Evolutionary conservation across 345 rosid species (phyloP).

Genomic region (Carallia pectinifolia): DNA sequence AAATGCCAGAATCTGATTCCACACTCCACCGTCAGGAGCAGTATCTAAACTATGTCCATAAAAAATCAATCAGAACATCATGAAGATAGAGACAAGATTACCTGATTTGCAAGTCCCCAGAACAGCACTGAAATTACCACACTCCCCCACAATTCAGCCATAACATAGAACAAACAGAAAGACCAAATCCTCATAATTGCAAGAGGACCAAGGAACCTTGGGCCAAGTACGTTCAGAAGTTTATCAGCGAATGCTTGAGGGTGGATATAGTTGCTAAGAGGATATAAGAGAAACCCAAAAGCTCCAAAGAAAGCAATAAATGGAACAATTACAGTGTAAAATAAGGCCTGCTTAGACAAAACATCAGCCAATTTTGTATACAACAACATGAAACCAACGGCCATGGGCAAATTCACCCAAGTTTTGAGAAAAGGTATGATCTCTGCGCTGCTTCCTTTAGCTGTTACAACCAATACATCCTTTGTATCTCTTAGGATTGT

Average conservation of each 20-base stretch:
- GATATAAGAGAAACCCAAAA: slow-evolving; percentile 87
- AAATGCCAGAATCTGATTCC: too few relatives aligned
- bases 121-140: slow-evolving; percentile 93
- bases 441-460: slow-evolving; percentile 94
- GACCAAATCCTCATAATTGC: slow-evolving; percentile 97
- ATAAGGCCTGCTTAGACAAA: slow-evolving; percentile 80
- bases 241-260: slow-evolving; percentile 82
- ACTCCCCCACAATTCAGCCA: slow-evolving; percentile 99
- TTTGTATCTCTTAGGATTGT: slow-evolving; percentile 97
- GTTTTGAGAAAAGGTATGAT: slow-evolving; percentile 95
- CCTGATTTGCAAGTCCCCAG: slow-evolving; percentile 99
- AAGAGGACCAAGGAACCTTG: slow-evolving; percentile 93
- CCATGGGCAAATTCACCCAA: slow-evolving; percentile 99
- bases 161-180: slow-evolving; percentile 95
- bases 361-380: slow-evolving; percentile 77
- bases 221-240: slow-evolving; percentile 72
- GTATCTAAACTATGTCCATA: background rate
- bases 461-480: slow-evolving; percentile 96
- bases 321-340: slow-evolving; percentile 80
- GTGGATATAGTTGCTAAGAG: slow-evolving; percentile 81
- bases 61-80: slow-evolving; percentile 8
- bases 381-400: slow-evolving; percentile 89
- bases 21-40: too few relatives aligned
- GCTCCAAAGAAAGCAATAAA: slow-evolving; percentile 93
- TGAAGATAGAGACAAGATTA: slow-evolving; percentile 22